Evolutionary conservation across 1,139 yeast species (phyloP).

Genomic region (Taphrina flavorubra): DNA sequence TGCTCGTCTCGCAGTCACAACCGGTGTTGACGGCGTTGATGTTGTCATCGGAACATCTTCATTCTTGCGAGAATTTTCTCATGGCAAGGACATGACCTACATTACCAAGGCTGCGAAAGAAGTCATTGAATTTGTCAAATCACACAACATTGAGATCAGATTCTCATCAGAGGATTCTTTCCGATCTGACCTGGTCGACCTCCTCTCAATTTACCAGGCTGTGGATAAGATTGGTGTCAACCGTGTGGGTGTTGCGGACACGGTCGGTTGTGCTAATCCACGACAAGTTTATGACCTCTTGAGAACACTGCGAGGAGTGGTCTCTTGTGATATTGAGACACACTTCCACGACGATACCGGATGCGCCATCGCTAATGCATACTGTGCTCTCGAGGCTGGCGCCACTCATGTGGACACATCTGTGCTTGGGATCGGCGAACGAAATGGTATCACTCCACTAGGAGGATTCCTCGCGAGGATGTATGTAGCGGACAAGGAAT

Average conservation of each 20-base stretch:
- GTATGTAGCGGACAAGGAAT: conserved; percentile 98
- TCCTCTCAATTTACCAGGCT: conserved; percentile 92
- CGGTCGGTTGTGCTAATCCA: conserved; percentile 99
- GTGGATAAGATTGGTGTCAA: conserved; percentile 97
- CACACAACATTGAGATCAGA: conserved; percentile 95
- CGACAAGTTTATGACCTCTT: conserved; percentile 97
- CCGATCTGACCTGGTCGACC: conserved; percentile 85
- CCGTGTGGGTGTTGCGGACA: conserved; percentile 99
- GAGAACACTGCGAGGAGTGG: conserved; percentile 89
- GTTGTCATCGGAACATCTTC: conserved; percentile 98
- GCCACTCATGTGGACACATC: conserved; percentile 94
- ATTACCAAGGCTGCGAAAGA: conserved; percentile 95
- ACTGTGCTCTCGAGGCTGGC: conserved; percentile 97
- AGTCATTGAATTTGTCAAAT: conserved; percentile 96
- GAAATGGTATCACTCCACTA: conserved; percentile 97
- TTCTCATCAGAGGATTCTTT: conserved; percentile 97
- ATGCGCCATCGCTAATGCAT: conserved; percentile 98
- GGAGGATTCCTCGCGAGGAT: conserved; percentile 99
- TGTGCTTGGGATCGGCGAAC: conserved; percentile 97
- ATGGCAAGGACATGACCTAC: conserved; percentile 98
- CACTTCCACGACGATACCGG: conserved; percentile 99
- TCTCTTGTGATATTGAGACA: conserved; percentile 95
- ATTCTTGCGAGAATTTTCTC: conserved; percentile 90
- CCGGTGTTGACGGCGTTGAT: conserved; percentile 99
- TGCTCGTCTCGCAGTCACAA: conserved; percentile 93